Conservation (phyloP, 345 rosid species). For the Arabis alpina region DNA sequence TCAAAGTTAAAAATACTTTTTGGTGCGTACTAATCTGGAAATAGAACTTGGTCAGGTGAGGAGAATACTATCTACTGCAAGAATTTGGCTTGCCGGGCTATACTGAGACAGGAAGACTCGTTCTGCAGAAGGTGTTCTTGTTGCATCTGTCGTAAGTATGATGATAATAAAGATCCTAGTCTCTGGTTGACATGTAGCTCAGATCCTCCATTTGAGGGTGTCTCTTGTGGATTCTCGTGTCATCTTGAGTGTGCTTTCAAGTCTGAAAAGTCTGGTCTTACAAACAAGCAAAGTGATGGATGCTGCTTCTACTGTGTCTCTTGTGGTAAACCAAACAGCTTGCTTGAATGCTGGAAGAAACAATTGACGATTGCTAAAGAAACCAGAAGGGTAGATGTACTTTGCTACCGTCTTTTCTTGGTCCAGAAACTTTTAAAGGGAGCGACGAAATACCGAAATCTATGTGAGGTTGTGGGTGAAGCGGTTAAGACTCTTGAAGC, state of each 20-base stretch:
- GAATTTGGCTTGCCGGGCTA: constrained; percentile 72
- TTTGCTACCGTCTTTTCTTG: constrained; percentile 69
- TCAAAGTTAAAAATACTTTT: not conserved
- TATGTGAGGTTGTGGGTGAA: constrained; percentile 54
- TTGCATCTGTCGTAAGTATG: constrained; percentile 72
- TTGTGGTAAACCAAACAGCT: constrained; percentile 61
- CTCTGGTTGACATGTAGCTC: constrained; percentile 78
- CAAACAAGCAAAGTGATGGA: constrained; percentile 45
- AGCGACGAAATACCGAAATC: constrained; percentile 49
- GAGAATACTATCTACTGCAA: constrained; percentile 48
- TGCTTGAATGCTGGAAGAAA: constrained; percentile 76
- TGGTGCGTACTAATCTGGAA: constrained; percentile 24
- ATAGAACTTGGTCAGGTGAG: constrained; percentile 37
- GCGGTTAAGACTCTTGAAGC: constrained; percentile 58
- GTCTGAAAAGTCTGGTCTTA: constrained; percentile 59
- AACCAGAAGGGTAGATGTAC: constrained; percentile 81
- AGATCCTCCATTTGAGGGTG: constrained; percentile 50
- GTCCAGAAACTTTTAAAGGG: constrained; percentile 59
- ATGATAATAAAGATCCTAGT: constrained; percentile 90
- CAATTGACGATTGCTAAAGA: constrained; percentile 71
- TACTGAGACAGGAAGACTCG: constrained; percentile 48
- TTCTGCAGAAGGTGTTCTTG: constrained; percentile 90
- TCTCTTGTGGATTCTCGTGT: constrained; percentile 71
- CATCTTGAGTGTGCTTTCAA: constrained; percentile 74
- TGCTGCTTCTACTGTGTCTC: constrained; percentile 71